Evolutionary conservation across 139 green algal genomes (phyloP).

Genomic region (Eudorina sp.): DNA sequence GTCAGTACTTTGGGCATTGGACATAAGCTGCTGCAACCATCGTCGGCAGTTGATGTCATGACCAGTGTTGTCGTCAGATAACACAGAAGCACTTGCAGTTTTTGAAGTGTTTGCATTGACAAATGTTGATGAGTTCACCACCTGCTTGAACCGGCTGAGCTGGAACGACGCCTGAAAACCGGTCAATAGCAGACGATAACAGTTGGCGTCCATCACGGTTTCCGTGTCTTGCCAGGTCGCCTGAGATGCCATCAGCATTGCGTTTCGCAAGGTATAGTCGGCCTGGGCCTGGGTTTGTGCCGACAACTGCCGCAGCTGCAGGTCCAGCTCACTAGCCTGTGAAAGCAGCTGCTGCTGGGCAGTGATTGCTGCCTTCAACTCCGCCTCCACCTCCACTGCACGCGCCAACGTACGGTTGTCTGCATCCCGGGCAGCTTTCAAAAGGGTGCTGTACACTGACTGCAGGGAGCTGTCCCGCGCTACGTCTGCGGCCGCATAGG

Average conservation of each 20-base stretch:
- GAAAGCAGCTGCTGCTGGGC: not conserved
- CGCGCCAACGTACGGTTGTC: not conserved
- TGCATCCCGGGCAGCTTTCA: not conserved
- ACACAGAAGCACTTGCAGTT: too few species aligned
- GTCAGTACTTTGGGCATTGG: too few species aligned
- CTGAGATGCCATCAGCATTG: not conserved
- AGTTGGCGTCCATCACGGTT: not conserved
- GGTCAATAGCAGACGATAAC: constrained; percentile 10
- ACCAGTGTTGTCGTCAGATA: not conserved
- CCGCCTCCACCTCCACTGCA: not conserved
- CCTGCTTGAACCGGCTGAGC: not conserved
- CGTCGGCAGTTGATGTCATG: not conserved
- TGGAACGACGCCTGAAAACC: constrained; percentile 3
- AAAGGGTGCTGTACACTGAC: not conserved
- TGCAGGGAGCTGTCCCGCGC: not conserved
- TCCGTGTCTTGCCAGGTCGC: not conserved
- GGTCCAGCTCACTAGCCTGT: not conserved
- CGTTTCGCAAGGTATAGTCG: constrained; percentile 10
- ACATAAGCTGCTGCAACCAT: too few species aligned
- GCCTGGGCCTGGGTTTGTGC: not conserved
- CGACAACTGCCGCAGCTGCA: not conserved
- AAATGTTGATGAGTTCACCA: too few species aligned
- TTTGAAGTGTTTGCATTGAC: too few species aligned
- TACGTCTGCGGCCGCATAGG: not conserved
- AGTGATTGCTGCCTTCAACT: not conserved